Conservation (phyloP, 2,329 filamentous ascomycete species). For the Talaromyces sp. region DNA sequence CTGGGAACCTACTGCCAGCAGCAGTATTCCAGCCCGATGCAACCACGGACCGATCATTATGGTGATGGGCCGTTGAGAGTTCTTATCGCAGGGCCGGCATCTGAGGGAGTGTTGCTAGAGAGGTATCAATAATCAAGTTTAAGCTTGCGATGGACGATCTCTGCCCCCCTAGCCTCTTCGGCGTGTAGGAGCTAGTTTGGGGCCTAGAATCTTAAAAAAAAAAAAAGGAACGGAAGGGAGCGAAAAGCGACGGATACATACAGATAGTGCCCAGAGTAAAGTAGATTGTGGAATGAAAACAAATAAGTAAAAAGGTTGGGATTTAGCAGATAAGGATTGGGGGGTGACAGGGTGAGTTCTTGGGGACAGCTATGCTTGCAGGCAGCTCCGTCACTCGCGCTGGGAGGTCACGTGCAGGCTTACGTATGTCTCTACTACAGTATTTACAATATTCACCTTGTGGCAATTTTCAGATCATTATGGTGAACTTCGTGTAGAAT, state of each 20-base stretch:
- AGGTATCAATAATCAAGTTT: background rate
- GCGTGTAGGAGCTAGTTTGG: background rate
- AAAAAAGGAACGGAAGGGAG: background rate
- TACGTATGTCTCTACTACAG: background rate
- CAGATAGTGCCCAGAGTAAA: background rate
- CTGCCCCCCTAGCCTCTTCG: background rate
- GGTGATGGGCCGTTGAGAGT: conserved; percentile 23
- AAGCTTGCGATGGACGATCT: background rate
- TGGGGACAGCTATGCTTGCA: conserved; percentile 14
- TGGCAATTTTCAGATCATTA: no score
- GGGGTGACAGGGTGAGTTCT: conserved; percentile 25
- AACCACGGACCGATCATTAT: conserved; percentile 40
- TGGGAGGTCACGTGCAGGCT: conserved; percentile 23
- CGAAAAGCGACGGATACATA: background rate
- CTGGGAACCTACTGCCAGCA: conserved; percentile 45
- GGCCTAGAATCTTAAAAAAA: background rate
- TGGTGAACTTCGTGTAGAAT: no score
- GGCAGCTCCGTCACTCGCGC: conserved; percentile 5
- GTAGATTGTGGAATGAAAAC: background rate
- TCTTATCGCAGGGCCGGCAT: conserved; percentile 15
- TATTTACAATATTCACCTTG: no score
- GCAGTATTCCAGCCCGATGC: conserved; percentile 45
- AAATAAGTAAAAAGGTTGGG: background rate
- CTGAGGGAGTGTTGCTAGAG: conserved; percentile 3
- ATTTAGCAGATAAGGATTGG: background rate